Evolutionary conservation across 345 rosid genomes (phyloP).

Genomic region (Citrus cavaleriei): DNA sequence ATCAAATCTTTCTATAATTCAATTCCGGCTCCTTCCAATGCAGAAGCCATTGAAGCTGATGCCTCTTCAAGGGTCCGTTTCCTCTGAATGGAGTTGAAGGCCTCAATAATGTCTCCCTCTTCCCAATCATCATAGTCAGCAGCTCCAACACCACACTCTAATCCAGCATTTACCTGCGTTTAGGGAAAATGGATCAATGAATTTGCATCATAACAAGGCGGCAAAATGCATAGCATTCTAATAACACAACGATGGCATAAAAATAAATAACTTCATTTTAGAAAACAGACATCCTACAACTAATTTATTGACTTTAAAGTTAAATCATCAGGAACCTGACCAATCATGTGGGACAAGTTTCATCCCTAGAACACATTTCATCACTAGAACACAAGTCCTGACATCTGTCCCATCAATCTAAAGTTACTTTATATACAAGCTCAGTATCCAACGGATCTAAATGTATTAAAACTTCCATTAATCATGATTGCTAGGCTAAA

Average conservation of each 20-base stretch:
- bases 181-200: not conserved
- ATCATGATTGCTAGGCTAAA: not conserved
- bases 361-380: not conserved
- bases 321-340: not conserved
- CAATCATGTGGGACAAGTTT: not conserved
- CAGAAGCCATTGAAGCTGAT: slow-evolving; percentile 92
- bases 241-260: not conserved
- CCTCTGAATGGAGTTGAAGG: slow-evolving; percentile 68
- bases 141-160: slow-evolving; percentile 82
- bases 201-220: not conserved
- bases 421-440: not conserved
- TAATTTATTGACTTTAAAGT: not conserved
- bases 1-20: slow-evolving; percentile 18
- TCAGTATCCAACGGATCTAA: not conserved
- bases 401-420: not conserved
- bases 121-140: slow-evolving; percentile 71
- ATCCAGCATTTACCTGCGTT: slow-evolving; percentile 77
- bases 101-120: slow-evolving; percentile 75
- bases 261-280: too few relatives aligned
- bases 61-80: slow-evolving; percentile 95
- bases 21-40: slow-evolving; percentile 64
- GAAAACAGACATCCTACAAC: not conserved
- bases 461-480: not conserved
- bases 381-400: not conserved
- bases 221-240: not conserved